A percentile compares a stretch with the other conserved stretches of the same genome.
phyloP scores from a whole-genome alignment of 768 basidiomycete genomes.

The Russula ochroleuca region DNA sequence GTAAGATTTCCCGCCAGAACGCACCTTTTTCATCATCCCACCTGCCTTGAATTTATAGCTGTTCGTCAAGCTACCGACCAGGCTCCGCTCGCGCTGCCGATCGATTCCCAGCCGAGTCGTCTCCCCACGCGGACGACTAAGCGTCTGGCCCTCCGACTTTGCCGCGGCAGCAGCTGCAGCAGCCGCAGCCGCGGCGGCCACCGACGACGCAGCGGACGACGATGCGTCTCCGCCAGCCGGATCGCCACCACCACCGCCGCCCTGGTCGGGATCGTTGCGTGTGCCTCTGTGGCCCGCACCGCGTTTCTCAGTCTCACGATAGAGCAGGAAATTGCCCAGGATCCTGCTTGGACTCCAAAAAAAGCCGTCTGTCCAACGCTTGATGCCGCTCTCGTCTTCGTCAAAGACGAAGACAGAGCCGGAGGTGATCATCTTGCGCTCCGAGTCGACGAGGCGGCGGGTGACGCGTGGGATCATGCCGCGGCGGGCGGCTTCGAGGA shows the following conservation, averaged over 20 bases:
- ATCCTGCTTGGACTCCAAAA: conserved; percentile 94
- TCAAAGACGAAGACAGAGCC: conserved; percentile 97
- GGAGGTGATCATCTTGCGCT: conserved; percentile 87
- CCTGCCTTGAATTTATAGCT: conserved; percentile 89
- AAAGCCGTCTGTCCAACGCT: conserved; percentile 97
- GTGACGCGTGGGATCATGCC: conserved; percentile 91
- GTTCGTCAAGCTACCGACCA: conserved; percentile 89
- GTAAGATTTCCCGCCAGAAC: conserved; percentile 29
- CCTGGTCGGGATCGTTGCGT: conserved; percentile 41
- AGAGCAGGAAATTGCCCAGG: conserved; percentile 90
- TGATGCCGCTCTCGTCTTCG: conserved; percentile 95
- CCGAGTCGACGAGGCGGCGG: conserved; percentile 85
- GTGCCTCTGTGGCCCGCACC: conserved; percentile 58
- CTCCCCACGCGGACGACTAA: conserved; percentile 63
- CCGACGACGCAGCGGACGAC: no score
- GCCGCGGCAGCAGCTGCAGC: not conserved
- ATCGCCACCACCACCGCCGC: not conserved
- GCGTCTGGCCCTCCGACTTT: conserved; percentile 39
- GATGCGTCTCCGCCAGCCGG: conserved; percentile 21
- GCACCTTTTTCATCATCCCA: conserved; percentile 96
- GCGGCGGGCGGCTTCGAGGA: conserved; percentile 88
- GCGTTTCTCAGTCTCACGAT: conserved; percentile 88
- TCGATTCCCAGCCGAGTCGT: conserved; percentile 49
- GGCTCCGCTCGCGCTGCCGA: conserved; percentile 69
- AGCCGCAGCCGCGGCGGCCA: no score